These are phyloP conservation scores for Mortierella sp. DNA, from an alignment of 371 early-diverging fungal species.

Conservation along the genomic window DNA sequence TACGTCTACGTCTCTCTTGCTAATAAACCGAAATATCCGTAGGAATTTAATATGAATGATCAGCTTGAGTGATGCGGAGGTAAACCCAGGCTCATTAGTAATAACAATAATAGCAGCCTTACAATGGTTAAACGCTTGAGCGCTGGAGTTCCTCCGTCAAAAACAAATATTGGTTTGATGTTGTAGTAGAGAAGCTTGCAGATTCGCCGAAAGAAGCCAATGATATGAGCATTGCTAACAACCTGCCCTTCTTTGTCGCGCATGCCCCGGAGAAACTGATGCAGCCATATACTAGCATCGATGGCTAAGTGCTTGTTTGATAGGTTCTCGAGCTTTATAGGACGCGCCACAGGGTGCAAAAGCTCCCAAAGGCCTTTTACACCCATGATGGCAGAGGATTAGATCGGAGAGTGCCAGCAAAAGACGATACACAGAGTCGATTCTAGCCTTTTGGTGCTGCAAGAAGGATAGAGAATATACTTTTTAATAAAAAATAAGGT, in stretches of 20 bases:
- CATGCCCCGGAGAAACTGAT: constrained; percentile 96
- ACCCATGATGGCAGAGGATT: constrained; percentile 77
- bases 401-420: neutral
- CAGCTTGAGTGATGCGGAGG: neutral
- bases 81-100: neutral
- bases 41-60: neutral
- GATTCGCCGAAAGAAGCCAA: constrained; percentile 95
- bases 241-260: constrained; percentile 88
- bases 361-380: constrained; percentile 97
- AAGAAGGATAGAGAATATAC: too few relatives aligned
- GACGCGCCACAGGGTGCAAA: constrained; percentile 84
- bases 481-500: neutral
- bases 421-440: neutral
- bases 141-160: constrained; percentile 92
- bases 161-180: constrained; percentile 95
- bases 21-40: constrained; percentile 25
- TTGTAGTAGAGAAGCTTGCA: constrained; percentile 94
- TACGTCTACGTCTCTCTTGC: constrained; percentile 68
- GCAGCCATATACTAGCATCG: constrained; percentile 97
- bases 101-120: constrained; percentile 27
- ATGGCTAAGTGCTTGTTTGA: constrained; percentile 84
- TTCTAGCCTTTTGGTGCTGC: too few relatives aligned
- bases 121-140: constrained; percentile 87
- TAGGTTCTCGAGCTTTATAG: constrained; percentile 84
- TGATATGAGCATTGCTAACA: constrained; percentile 84